phyloP scores from a whole-genome alignment of 805 yeast genomes.

The Zygosaccharomyces gambellarensis region DNA sequence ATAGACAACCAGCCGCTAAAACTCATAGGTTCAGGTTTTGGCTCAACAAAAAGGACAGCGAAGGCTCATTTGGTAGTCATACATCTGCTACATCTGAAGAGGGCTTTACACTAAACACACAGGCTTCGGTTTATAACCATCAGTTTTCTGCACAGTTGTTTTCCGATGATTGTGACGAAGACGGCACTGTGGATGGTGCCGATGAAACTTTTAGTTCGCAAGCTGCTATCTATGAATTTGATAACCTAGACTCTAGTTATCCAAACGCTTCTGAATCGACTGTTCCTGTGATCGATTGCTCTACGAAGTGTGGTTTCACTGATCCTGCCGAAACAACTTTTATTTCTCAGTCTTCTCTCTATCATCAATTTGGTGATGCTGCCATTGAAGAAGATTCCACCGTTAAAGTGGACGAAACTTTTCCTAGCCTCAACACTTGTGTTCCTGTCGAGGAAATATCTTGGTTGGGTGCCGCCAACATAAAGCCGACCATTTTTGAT shows the following conservation, averaged over 20 bases:
- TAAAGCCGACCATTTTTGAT: neutral
- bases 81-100: neutral
- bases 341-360: neutral
- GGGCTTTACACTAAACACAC: neutral
- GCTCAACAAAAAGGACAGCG: neutral
- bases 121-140: neutral
- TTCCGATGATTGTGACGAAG: neutral
- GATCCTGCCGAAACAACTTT: neutral
- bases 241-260: neutral
- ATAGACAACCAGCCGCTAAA: neutral
- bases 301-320: too few species aligned
- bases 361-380: neutral
- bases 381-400: too few species aligned
- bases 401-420: too few species aligned
- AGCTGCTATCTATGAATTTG: neutral
- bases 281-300: too few species aligned
- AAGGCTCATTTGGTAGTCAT: neutral
- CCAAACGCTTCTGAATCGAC: neutral
- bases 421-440: too few species aligned
- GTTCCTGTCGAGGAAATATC: too few species aligned
- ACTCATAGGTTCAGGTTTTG: neutral
- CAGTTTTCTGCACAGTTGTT: neutral
- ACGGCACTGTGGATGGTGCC: neutral
- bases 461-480: neutral
- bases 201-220: neutral